Percentiles rank a stretch among this genome's conserved stretches.
Conservation (phyloP, 2,329 filamentous ascomycete genomes). For the Trichoderma hamatum region DNA sequence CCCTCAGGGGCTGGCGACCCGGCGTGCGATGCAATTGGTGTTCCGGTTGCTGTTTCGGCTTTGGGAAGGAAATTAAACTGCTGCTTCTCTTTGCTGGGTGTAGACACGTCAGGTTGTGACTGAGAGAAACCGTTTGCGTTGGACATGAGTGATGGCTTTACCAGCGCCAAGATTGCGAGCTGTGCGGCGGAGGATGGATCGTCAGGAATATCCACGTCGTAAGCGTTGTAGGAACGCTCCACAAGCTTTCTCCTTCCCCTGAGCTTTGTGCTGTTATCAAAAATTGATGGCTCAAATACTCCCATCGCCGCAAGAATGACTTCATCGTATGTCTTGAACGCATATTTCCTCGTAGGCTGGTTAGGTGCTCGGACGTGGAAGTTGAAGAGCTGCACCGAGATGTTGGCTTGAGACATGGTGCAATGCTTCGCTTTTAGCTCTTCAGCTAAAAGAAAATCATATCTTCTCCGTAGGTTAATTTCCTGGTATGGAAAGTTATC, state of each 20-base stretch:
- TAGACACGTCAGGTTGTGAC: conserved; percentile 54
- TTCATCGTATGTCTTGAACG: conserved; percentile 97
- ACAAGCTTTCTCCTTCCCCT: conserved; percentile 78
- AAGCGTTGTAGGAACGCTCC: conserved; percentile 87
- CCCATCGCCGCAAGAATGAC: conserved; percentile 93
- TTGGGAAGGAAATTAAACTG: conserved; percentile 69
- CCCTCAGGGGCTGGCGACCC: conserved; percentile 86
- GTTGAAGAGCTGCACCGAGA: conserved; percentile 84
- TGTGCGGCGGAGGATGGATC: conserved; percentile 88
- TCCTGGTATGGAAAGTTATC: conserved; percentile 95
- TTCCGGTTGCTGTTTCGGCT: conserved; percentile 71
- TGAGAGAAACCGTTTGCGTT: conserved; percentile 49
- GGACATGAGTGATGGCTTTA: conserved; percentile 60
- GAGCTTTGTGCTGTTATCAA: conserved; percentile 81
- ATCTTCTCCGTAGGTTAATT: conserved; percentile 85
- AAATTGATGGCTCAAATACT: conserved; percentile 86
- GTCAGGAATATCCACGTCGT: conserved; percentile 84
- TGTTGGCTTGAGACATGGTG: conserved; percentile 86
- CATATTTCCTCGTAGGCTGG: conserved; percentile 88
- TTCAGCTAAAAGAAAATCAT: conserved; percentile 91
- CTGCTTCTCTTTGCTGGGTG: conserved; percentile 63
- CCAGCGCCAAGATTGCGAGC: conserved; percentile 62
- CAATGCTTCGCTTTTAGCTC: conserved; percentile 94
- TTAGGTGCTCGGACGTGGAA: conserved; percentile 89
- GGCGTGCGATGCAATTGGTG: conserved; percentile 82